A percentile compares a stretch with the other conserved stretches of the same genome.
phyloP scores from a whole-genome alignment of 129 eudicot genomes.

The Flaveria sonorensis region DNA sequence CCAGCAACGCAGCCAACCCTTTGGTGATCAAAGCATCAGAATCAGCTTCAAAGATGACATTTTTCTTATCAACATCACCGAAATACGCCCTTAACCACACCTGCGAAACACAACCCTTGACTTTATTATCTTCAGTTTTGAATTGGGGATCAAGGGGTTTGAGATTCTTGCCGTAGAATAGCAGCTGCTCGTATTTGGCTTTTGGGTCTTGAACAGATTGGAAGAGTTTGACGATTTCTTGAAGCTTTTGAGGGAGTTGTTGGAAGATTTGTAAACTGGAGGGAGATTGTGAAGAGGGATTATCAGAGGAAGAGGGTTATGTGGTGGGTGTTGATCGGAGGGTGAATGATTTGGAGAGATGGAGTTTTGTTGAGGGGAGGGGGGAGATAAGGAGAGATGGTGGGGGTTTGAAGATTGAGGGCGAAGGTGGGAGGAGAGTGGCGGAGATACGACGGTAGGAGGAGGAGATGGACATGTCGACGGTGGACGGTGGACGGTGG shows the following conservation, averaged over 20 bases:
- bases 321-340: constrained; percentile 50
- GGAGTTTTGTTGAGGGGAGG: constrained; percentile 15
- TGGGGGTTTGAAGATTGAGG: constrained; percentile 44
- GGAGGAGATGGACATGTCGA: constrained; percentile 54
- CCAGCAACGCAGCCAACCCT: constrained; percentile 80
- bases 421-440: constrained; percentile 39
- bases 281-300: constrained; percentile 26
- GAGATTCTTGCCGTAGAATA: constrained; percentile 65
- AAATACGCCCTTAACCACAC: constrained; percentile 82
- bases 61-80: constrained; percentile 46
- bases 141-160: constrained; percentile 55
- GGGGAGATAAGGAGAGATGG: constrained; percentile 21
- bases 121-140: constrained; percentile 68
- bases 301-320: constrained; percentile 25
- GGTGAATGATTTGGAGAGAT: constrained; percentile 49
- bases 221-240: constrained; percentile 70
- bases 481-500: neutral
- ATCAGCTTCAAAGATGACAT: constrained; percentile 77
- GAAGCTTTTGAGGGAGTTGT: constrained; percentile 82
- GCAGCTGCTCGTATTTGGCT: constrained; percentile 78
- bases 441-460: constrained; percentile 45
- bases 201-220: constrained; percentile 69
- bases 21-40: constrained; percentile 85
- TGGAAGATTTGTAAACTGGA: constrained; percentile 22
- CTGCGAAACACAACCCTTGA: constrained; percentile 91